A percentile compares a stretch with the other conserved stretches of the same genome.
These are phyloP conservation scores for Emmonsiellopsis sp. DNA, from an alignment of 2,329 filamentous ascomycete genomes.

Conservation along the genomic window DNA sequence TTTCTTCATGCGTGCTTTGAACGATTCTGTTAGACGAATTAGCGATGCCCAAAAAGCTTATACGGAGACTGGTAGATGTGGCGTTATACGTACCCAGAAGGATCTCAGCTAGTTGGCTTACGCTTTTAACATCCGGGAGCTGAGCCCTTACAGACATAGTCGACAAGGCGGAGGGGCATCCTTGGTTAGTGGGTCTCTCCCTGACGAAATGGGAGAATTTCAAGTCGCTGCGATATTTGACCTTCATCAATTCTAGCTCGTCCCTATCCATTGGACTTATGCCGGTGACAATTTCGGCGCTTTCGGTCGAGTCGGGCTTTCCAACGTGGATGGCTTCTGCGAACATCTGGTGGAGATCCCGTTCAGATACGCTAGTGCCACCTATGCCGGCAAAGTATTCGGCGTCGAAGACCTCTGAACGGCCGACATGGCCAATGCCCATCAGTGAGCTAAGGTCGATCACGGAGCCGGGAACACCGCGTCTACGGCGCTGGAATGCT, in stretches of 20 bases:
- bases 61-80: not conserved
- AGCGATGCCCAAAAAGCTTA: no score
- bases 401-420: not conserved
- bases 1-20: not conserved
- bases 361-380: not conserved
- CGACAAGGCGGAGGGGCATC: not conserved
- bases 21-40: not conserved
- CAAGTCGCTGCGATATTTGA: not conserved
- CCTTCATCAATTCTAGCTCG: not conserved
- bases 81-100: not conserved
- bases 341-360: not conserved
- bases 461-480: conserved; percentile 31
- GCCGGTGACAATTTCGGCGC: not conserved
- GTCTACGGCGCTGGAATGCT: conserved; percentile 25
- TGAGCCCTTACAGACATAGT: not conserved
- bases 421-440: conserved; percentile 35
- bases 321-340: not conserved
- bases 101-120: not conserved
- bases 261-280: not conserved
- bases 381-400: not conserved
- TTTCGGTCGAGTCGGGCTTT: not conserved
- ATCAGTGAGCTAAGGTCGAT: conserved; percentile 33
- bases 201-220: not conserved
- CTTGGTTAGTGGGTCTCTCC: not conserved
- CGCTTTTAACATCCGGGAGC: not conserved